Conservation (phyloP, 148 eudicot species). For the Rhododendron simsii region DNA sequence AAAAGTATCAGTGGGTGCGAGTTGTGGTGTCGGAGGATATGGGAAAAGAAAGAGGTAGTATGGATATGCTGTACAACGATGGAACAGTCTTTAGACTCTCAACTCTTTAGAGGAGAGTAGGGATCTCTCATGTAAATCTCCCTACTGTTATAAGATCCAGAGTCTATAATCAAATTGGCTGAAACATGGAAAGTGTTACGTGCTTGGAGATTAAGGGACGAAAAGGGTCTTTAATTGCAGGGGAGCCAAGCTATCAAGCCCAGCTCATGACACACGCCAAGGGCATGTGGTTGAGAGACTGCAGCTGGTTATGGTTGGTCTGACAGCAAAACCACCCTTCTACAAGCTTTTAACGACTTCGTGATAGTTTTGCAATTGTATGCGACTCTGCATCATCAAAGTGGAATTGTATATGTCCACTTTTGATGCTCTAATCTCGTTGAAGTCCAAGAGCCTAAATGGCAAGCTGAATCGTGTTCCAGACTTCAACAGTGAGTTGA, state of each 20-base stretch:
- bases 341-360: not conserved
- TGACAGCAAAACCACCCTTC: not conserved
- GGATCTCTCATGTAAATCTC: not conserved
- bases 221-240: not conserved
- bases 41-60: not conserved
- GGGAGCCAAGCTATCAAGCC: not conserved
- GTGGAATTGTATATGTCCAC: not conserved
- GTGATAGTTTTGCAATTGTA: not conserved
- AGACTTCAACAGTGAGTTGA: not conserved
- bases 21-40: not conserved
- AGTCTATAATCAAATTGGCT: not conserved
- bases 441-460: not conserved
- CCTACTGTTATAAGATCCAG: not conserved
- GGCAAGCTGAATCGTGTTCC: not conserved
- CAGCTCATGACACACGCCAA: not conserved
- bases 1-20: not conserved
- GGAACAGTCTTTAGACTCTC: not conserved
- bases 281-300: not conserved
- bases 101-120: not conserved
- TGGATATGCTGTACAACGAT: not conserved
- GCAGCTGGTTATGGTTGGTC: not conserved
- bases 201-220: not conserved
- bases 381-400: not conserved
- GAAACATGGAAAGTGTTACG: not conserved
- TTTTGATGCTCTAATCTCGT: not conserved